phyloP scores from a whole-genome alignment of 1,284 basidiomycete genomes.

The Inonotus hispidus region DNA sequence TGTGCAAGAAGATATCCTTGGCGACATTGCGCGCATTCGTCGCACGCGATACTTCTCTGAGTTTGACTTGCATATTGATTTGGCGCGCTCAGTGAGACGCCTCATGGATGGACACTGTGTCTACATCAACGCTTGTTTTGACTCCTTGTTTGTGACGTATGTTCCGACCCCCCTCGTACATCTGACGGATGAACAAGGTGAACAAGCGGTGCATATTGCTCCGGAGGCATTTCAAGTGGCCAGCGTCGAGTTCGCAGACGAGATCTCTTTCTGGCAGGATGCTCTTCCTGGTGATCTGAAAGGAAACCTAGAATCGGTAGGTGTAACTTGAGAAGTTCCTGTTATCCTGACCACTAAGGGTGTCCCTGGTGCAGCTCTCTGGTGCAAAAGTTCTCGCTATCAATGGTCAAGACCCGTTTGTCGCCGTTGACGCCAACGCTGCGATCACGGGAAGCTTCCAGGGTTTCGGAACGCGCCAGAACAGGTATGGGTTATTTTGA shows the following conservation, averaged over 20 bases:
- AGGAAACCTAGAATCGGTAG: slow-evolving; percentile 42
- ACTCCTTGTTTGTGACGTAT: slow-evolving; percentile 49
- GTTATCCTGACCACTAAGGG: background rate
- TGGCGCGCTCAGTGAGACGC: slow-evolving; percentile 48
- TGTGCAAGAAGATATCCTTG: slow-evolving; percentile 49
- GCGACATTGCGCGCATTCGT: slow-evolving; percentile 45
- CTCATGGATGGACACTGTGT: slow-evolving; percentile 56
- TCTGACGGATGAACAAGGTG: slow-evolving; percentile 39
- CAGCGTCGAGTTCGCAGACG: slow-evolving; percentile 46
- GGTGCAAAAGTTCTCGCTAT: slow-evolving; percentile 51
- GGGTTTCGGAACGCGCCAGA: slow-evolving; percentile 48
- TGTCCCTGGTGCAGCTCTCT: slow-evolving; percentile 37
- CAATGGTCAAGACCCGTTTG: slow-evolving; percentile 47
- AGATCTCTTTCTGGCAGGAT: slow-evolving; percentile 50
- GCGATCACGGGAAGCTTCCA: slow-evolving; percentile 37
- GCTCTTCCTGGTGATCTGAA: slow-evolving; percentile 43
- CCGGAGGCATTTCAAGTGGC: slow-evolving; percentile 53
- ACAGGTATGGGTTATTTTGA: slow-evolving; percentile 24
- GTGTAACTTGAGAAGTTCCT: slow-evolving; percentile 17
- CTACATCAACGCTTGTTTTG: slow-evolving; percentile 51
- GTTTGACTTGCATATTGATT: slow-evolving; percentile 48
- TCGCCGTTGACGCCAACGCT: slow-evolving; percentile 49
- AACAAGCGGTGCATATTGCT: slow-evolving; percentile 48
- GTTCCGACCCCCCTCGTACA: slow-evolving; percentile 50
- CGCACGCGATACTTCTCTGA: slow-evolving; percentile 41